These are phyloP conservation scores for Aphanocladium album DNA, from an alignment of 2,329 filamentous ascomycete species.

Conservation along the genomic window DNA sequence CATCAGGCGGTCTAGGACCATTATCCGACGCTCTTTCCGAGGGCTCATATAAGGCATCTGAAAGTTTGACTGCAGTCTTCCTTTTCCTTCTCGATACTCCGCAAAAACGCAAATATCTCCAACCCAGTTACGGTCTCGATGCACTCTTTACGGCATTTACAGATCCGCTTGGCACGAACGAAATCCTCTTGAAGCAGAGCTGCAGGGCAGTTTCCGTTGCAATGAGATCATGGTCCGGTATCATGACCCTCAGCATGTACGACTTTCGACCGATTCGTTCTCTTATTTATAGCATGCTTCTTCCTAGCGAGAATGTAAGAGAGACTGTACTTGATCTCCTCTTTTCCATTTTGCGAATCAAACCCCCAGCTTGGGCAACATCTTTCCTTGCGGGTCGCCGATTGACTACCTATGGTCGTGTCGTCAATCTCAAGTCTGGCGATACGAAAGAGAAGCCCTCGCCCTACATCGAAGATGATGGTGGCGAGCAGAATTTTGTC, in stretches of 20 bases:
- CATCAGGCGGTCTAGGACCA: constrained; percentile 77
- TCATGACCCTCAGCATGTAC: constrained; percentile 84
- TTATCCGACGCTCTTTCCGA: constrained; percentile 90
- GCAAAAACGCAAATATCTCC: constrained; percentile 72
- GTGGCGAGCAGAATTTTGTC: constrained; percentile 75
- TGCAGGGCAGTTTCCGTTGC: constrained; percentile 89
- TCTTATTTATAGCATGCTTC: constrained; percentile 59
- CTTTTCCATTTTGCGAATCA: constrained; percentile 77
- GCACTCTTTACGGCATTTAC: constrained; percentile 89
- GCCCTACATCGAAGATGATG: constrained; percentile 58
- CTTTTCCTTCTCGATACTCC: constrained; percentile 86
- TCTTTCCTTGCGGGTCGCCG: constrained; percentile 90
- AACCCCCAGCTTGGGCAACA: constrained; percentile 86
- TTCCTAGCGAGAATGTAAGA: constrained; percentile 51
- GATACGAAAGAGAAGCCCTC: constrained; percentile 43
- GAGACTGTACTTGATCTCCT: constrained; percentile 86
- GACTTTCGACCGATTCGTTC: constrained; percentile 80
- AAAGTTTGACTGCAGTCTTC: constrained; percentile 82
- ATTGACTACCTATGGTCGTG: constrained; percentile 92
- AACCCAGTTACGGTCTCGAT: constrained; percentile 84
- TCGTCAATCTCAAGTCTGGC: constrained; percentile 72
- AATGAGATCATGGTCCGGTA: constrained; percentile 87
- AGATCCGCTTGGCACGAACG: constrained; percentile 63
- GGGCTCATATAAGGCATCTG: constrained; percentile 86
- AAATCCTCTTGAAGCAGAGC: constrained; percentile 70